A percentile compares a stretch with the other conserved stretches of the same genome.
Conservation (phyloP, 495 filamentous ascomycete genomes). For the Neurospora sp. region DNA sequence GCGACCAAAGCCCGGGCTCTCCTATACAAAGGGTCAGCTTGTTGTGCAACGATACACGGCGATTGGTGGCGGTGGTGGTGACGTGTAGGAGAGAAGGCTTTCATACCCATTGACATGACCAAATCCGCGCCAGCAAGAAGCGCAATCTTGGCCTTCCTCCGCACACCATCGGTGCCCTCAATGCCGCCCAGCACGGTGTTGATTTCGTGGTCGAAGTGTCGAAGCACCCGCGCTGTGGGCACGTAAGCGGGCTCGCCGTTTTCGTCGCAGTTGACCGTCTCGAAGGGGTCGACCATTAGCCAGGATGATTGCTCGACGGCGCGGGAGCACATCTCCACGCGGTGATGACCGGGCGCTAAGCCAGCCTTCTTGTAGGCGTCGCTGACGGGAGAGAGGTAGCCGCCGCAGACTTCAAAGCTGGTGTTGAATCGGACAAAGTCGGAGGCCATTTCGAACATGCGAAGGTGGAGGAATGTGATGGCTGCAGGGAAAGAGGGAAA, state of each 20-base stretch:
- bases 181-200: constrained; percentile 69
- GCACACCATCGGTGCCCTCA: constrained; percentile 48
- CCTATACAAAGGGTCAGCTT: constrained; percentile 21
- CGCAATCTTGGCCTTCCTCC: constrained; percentile 49
- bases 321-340: constrained; percentile 59
- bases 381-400: constrained; percentile 52
- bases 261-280: constrained; percentile 34
- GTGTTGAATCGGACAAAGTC: constrained; percentile 72
- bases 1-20: constrained; percentile 61
- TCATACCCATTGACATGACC: constrained; percentile 64
- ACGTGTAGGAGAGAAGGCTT: constrained; percentile 28
- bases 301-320: constrained; percentile 69
- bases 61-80: constrained; percentile 24
- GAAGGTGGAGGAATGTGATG: constrained; percentile 77
- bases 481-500: constrained; percentile 30
- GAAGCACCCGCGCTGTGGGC: constrained; percentile 78
- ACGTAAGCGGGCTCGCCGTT: constrained; percentile 67
- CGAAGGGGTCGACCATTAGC: constrained; percentile 81
- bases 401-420: constrained; percentile 75
- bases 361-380: constrained; percentile 91
- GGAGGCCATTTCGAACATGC: constrained; percentile 89
- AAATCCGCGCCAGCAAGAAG: constrained; percentile 61
- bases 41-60: not conserved
- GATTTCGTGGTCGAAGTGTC: constrained; percentile 83
- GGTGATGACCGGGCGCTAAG: constrained; percentile 45